Evolutionary conservation across 345 rosid species (phyloP).

Genomic region (Limnanthes douglasii): DNA sequence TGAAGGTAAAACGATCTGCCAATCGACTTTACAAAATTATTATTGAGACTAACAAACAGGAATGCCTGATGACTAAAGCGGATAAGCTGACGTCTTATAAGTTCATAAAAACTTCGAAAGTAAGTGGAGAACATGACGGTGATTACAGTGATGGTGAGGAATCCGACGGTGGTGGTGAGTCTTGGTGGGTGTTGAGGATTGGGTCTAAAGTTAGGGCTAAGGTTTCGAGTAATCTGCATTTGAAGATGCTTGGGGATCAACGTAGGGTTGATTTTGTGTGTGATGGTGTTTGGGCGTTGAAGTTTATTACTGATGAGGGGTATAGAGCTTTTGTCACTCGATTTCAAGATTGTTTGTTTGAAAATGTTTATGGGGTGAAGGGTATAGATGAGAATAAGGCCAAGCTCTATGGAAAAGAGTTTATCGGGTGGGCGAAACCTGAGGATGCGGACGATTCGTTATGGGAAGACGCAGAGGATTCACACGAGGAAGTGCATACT

Average conservation of each 20-base stretch:
- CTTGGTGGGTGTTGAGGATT: conserved; percentile 52
- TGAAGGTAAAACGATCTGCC: too few species aligned
- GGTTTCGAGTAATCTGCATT: conserved; percentile 67
- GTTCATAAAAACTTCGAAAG: conserved; percentile 23
- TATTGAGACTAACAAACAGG: too few species aligned
- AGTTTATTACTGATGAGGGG: conserved; percentile 46
- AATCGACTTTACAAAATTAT: too few species aligned
- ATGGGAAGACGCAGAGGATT: conserved; percentile 87
- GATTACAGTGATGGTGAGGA: conserved; percentile 26
- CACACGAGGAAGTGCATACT: conserved; percentile 14
- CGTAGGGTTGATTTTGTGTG: conserved; percentile 65
- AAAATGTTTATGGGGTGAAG: conserved; percentile 57
- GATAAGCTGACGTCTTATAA: conserved; percentile 43
- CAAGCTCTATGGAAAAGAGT: conserved; percentile 80
- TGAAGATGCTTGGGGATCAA: conserved; percentile 84
- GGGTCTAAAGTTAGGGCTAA: conserved; percentile 49
- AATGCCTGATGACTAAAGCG: too few species aligned
- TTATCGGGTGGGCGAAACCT: conserved; percentile 79
- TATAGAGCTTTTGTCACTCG: conserved; percentile 47
- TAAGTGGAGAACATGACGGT: conserved; percentile 15
- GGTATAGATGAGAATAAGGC: conserved; percentile 57
- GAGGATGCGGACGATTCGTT: conserved; percentile 80
- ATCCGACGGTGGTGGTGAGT: conserved; percentile 16
- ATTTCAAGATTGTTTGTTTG: conserved; percentile 68
- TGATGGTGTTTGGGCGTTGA: conserved; percentile 86